phyloP scores from a whole-genome alignment of 345 rosid genomes.

The Arabidopsis thaliana region DNA sequence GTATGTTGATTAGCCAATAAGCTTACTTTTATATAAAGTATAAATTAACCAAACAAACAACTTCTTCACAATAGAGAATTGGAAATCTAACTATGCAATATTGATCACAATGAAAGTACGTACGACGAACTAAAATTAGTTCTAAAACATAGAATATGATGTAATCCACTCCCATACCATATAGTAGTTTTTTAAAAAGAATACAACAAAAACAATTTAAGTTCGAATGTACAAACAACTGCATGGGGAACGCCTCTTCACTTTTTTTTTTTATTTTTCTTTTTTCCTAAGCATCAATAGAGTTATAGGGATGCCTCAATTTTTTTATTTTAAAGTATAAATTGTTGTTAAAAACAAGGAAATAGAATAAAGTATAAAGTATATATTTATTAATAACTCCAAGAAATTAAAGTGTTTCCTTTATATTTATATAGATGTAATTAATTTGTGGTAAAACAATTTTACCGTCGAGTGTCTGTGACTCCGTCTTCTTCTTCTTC shows the following conservation, averaged over 20 bases:
- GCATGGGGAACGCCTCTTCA: slow-evolving; percentile 40
- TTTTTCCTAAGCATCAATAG: not conserved
- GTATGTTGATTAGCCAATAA: no score
- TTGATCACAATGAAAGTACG: no score
- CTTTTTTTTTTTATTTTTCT: not conserved
- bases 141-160: slow-evolving; percentile 14
- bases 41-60: no score
- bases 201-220: not conserved
- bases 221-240: slow-evolving; percentile 11
- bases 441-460: not conserved
- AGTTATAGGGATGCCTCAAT: slow-evolving; percentile 18
- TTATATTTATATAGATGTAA: not conserved
- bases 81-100: no score
- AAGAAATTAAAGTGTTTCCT: slow-evolving; percentile 30
- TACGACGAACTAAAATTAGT: not conserved
- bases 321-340: not conserved
- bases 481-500: not conserved
- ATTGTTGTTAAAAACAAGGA: not conserved
- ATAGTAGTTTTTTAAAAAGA: not conserved
- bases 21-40: no score
- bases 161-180: slow-evolving; percentile 1
- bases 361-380: slow-evolving; percentile 7
- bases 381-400: not conserved
- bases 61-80: no score
- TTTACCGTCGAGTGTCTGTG: not conserved